Evolutionary conservation across 768 basidiomycete genomes (phyloP), one percentile per base, ranked within the genome.

Genomic region (Leucosporidium yakuticum): DNA sequence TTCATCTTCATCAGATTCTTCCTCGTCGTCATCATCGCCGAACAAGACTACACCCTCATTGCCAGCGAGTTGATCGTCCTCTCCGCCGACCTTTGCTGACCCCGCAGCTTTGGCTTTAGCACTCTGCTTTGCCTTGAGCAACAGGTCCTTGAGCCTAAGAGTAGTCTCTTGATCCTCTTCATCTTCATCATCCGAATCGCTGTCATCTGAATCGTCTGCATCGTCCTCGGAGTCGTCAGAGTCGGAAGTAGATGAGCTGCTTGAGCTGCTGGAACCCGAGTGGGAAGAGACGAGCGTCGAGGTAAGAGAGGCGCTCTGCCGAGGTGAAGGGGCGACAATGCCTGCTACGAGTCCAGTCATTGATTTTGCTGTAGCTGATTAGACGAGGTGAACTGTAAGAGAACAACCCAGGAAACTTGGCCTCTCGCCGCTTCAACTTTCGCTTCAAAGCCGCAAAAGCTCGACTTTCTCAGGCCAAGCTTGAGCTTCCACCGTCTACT

Each of bases 81-180:
- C 25, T 4, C 32, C 34, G 21, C 53, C 57, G 15, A n/a, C 27
- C 57, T 39, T 31, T 49, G 34, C 21, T 36, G 32, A 20, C 31
- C 21, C 36, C 47, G 29, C 27, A 44, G 60, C 36, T 49, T 53
- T 60, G 20, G 36, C 25, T 59, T 47, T 74, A 81, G 48, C 78
- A 74, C 57, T 81, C 83, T 76, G 83, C 85, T 74, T 81, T 77
- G 88, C 88, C 64, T 83, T 84, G 69, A 85, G 83, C 19, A 91
- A 79, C 0, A 89, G 78, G 11, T 83, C 86, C 39, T 86, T 81
- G 8, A 89, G 81, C 67, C 85, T 85, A 73, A 86, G 85, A 49
- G 81, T 80, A 0, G 85, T 39, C 50, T 63, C 62, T 2, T 23
- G 21, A 17, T 34, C 36, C 15, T 64, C 62, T 17, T 56, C 58